These are phyloP conservation scores for Globisporangium viniferum DNA, from an alignment of 352 stramenopile species.

Conservation along the genomic window DNA sequence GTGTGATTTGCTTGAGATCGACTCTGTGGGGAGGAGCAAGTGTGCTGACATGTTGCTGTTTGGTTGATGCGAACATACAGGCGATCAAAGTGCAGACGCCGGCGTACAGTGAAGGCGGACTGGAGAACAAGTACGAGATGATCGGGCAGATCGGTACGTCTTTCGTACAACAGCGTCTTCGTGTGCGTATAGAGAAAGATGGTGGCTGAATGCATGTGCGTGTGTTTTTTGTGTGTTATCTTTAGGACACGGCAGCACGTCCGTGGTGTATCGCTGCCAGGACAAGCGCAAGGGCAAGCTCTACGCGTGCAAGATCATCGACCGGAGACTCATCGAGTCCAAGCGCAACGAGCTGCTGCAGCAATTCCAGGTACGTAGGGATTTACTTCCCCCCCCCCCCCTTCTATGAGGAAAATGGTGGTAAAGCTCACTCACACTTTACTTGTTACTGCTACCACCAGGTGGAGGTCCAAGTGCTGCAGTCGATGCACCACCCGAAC, in stretches of 20 bases:
- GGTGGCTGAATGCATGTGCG: no score
- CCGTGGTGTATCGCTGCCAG: conserved; percentile 79
- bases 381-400: neutral
- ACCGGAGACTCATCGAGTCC: conserved; percentile 64
- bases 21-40: neutral
- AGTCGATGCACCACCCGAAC: conserved; percentile 86
- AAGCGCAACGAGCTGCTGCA: conserved; percentile 82
- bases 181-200: no score
- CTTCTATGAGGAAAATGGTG: neutral
- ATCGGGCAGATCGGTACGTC: conserved; percentile 74
- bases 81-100: conserved; percentile 70
- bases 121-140: conserved; percentile 85
- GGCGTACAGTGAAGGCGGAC: conserved; percentile 60
- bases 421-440: neutral
- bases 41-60: neutral
- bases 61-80: conserved; percentile 20
- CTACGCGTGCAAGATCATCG: conserved; percentile 87
- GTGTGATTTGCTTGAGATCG: conserved; percentile 1
- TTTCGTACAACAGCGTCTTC: neutral
- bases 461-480: conserved; percentile 89
- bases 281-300: conserved; percentile 51
- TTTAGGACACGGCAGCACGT: conserved; percentile 81
- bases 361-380: conserved; percentile 72
- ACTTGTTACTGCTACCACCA: conserved; percentile 16
- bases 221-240: neutral